phyloP scores from a whole-genome alignment of 306 rosid species.

The Hylodesmum podocarpum region DNA sequence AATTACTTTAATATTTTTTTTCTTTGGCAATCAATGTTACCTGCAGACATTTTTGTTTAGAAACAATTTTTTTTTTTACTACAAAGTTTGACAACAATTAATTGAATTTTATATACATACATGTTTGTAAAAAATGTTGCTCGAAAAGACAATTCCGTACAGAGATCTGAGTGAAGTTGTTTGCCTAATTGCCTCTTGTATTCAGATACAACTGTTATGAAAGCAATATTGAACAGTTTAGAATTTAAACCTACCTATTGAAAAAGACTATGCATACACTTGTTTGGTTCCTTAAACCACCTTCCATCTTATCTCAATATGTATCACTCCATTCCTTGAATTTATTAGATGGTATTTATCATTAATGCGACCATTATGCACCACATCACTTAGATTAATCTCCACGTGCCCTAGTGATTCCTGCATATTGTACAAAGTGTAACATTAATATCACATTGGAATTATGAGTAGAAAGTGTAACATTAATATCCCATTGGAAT shows the following conservation, averaged over 20 bases:
- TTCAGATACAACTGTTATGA: neutral
- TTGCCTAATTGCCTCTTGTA: neutral
- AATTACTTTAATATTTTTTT: too few species aligned
- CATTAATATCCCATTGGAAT: neutral
- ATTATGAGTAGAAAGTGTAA: neutral
- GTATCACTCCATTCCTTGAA: conserved; percentile 74
- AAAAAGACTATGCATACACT: neutral
- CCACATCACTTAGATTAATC: conserved; percentile 74
- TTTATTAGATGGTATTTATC: conserved; percentile 70
- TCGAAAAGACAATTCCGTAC: neutral
- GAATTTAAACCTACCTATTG: neutral
- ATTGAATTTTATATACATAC: neutral
- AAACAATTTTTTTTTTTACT: neutral
- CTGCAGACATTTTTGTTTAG: too few species aligned
- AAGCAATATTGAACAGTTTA: neutral
- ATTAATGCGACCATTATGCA: conserved; percentile 76
- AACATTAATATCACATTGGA: neutral
- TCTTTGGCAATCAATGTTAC: too few species aligned
- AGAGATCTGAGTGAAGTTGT: neutral
- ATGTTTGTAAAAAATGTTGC: neutral
- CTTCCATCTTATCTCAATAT: conserved; percentile 75
- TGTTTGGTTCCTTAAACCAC: conserved; percentile 39
- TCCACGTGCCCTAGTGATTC: conserved; percentile 81
- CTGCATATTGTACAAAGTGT: conserved; percentile 30
- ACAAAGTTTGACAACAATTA: neutral